phyloP scores from a whole-genome alignment of 2,329 filamentous ascomycete species.

The Ophiostoma himal-ulmi region DNA sequence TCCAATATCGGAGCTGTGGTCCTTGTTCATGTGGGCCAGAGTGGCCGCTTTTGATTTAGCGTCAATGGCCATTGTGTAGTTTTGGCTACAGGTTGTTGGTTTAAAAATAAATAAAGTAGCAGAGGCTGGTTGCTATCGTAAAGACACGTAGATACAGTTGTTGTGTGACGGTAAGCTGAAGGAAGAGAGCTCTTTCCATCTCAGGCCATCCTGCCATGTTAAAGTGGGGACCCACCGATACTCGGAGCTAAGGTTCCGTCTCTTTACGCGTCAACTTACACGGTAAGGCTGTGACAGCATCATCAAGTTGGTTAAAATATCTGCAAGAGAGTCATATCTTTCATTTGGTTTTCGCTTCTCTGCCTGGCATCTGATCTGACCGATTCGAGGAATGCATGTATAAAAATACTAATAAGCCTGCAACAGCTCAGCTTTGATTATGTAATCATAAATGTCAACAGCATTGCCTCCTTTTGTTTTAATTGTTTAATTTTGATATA shows the following conservation, averaged over 20 bases:
- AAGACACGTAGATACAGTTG: no score
- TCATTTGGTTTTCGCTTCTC: no score
- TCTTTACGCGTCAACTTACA: not conserved
- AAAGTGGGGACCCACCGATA: not conserved
- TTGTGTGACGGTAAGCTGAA: not conserved
- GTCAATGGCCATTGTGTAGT: constrained; percentile 23
- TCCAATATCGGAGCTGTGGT: constrained; percentile 68
- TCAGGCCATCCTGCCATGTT: not conserved
- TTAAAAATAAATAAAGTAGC: no score
- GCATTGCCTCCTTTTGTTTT: no score
- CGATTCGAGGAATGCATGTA: no score
- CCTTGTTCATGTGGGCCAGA: constrained; percentile 79
- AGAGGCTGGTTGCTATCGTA: not conserved
- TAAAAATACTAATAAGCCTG: no score
- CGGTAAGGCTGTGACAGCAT: not conserved
- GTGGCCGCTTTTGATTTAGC: constrained; percentile 35
- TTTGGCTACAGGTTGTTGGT: not conserved
- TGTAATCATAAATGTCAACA: no score
- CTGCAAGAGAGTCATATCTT: no score
- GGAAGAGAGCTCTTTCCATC: not conserved
- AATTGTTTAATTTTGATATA: no score
- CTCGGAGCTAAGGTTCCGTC: not conserved
- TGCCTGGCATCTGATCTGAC: no score
- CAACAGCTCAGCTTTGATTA: no score
- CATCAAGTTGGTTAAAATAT: no score